Conservation (phyloP, 2,329 filamentous ascomycete genomes). For the Sphaerulina vaccinii region DNA sequence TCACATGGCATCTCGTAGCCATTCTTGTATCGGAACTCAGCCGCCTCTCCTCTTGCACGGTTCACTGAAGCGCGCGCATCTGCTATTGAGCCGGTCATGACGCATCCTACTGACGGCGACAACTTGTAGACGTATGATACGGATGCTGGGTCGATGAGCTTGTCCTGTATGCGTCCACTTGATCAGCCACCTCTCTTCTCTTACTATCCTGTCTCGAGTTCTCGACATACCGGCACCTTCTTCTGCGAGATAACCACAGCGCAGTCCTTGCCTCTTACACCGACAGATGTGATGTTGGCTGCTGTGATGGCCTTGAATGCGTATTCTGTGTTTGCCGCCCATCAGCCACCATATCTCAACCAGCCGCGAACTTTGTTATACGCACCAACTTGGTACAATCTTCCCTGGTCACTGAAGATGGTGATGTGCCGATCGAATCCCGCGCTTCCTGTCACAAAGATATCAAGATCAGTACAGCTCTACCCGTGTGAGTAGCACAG, state of each 20-base stretch:
- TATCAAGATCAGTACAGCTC: conserved; percentile 21
- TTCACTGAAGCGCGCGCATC: conserved; percentile 92
- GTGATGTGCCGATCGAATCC: conserved; percentile 99
- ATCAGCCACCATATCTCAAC: conserved; percentile 23
- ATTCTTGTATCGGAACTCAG: conserved; percentile 97
- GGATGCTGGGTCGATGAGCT: conserved; percentile 95
- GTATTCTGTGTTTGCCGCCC: conserved; percentile 69
- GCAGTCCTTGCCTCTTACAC: conserved; percentile 92
- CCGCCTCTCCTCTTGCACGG: conserved; percentile 90
- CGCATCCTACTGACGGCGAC: conserved; percentile 92
- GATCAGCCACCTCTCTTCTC: conserved; percentile 21
- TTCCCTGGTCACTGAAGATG: conserved; percentile 98
- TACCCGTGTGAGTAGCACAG: neutral
- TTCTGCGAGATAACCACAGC: conserved; percentile 98
- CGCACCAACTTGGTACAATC: conserved; percentile 99
- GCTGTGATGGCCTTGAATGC: conserved; percentile 99
- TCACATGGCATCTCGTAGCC: conserved; percentile 99
- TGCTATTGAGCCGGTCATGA: conserved; percentile 98
- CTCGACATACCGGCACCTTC: conserved; percentile 85
- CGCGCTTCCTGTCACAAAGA: conserved; percentile 63
- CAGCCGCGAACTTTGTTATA: conserved; percentile 30
- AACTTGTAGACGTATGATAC: conserved; percentile 97
- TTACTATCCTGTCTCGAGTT: neutral
- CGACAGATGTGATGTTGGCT: conserved; percentile 97
- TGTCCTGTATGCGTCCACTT: conserved; percentile 66